Percentiles rank a stretch among this genome's conserved stretches.
Evolutionary conservation across 192 early-diverging fungal species (phyloP).

Genomic region (Bifiguratus adelaidae): DNA sequence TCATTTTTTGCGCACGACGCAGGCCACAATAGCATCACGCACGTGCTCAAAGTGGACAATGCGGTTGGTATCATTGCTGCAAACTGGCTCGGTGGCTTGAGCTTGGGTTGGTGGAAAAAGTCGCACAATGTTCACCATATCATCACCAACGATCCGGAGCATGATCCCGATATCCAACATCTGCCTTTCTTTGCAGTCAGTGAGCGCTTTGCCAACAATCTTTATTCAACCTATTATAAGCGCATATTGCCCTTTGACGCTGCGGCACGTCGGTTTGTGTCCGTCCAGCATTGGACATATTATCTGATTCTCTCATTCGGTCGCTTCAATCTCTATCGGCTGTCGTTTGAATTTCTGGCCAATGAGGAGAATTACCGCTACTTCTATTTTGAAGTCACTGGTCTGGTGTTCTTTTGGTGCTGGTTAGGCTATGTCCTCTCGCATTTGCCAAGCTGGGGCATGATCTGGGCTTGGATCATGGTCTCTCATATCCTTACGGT

Average conservation of each 20-base stretch:
- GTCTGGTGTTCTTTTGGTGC: slow-evolving; percentile 62
- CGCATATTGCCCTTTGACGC: slow-evolving; percentile 73
- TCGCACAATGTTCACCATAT: slow-evolving; percentile 97
- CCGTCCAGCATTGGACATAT: slow-evolving; percentile 78
- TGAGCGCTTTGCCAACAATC: slow-evolving; percentile 61
- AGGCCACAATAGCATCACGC: slow-evolving; percentile 91
- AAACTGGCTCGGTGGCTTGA: slow-evolving; percentile 77
- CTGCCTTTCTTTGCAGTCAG: slow-evolving; percentile 91
- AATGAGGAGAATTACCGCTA: slow-evolving; percentile 55
- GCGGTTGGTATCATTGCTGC: slow-evolving; percentile 75
- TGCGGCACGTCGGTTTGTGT: slow-evolving; percentile 62
- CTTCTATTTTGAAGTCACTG: slow-evolving; percentile 62
- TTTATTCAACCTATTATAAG: slow-evolving; percentile 88
- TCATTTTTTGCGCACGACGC: slow-evolving; percentile 92
- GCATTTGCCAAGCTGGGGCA: slow-evolving; percentile 53
- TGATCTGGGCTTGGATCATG: slow-evolving; percentile 52
- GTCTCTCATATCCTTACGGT: slow-evolving; percentile 77
- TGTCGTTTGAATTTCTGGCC: slow-evolving; percentile 59
- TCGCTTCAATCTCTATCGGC: slow-evolving; percentile 84
- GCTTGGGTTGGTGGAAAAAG: slow-evolving; percentile 95
- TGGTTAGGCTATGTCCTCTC: slow-evolving; percentile 73
- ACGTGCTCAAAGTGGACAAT: slow-evolving; percentile 61
- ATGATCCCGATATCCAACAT: slow-evolving; percentile 98
- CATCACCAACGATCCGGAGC: slow-evolving; percentile 84
- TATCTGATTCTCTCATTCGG: slow-evolving; percentile 82